A percentile compares a stretch with the other conserved stretches of the same genome.
These are phyloP conservation scores for Cichorium intybus DNA, from an alignment of 140 eudicot genomes.

Conservation along the genomic window DNA sequence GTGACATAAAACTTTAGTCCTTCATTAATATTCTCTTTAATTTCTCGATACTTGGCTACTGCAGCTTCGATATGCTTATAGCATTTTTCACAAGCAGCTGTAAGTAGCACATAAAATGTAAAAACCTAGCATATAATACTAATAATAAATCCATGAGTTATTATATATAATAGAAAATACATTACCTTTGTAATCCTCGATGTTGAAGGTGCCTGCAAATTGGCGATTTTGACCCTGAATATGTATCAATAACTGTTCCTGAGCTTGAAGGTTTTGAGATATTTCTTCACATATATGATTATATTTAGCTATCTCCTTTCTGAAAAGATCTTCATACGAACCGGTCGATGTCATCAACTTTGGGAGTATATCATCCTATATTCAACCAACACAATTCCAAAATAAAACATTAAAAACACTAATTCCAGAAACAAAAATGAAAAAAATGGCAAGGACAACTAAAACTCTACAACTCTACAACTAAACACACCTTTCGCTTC, in stretches of 20 bases:
- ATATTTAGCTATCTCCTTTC: constrained; percentile 89
- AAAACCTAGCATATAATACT: no score
- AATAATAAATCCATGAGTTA: neutral
- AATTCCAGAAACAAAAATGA: no score
- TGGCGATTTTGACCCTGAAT: constrained; percentile 90
- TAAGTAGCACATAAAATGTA: constrained; percentile 3
- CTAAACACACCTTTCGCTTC: constrained; percentile 76
- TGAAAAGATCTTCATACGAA: constrained; percentile 93
- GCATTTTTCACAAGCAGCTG: constrained; percentile 81
- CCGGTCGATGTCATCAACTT: constrained; percentile 95
- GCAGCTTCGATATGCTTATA: constrained; percentile 97
- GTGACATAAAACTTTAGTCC: constrained; percentile 97
- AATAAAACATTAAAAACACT: neutral
- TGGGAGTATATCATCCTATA: constrained; percentile 95
- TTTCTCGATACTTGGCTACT: constrained; percentile 80
- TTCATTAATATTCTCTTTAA: constrained; percentile 87
- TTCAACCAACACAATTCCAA: constrained; percentile 10
- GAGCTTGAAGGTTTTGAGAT: constrained; percentile 75
- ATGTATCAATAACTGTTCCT: constrained; percentile 69
- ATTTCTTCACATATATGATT: constrained; percentile 84
- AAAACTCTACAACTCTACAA: no score
- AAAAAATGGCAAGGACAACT: no score
- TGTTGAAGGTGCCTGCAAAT: constrained; percentile 74
- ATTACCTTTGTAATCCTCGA: constrained; percentile 88
- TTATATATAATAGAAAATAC: neutral